phyloP scores from a whole-genome alignment of 352 stramenopile species.

The Globisporangium megalacanthum region DNA sequence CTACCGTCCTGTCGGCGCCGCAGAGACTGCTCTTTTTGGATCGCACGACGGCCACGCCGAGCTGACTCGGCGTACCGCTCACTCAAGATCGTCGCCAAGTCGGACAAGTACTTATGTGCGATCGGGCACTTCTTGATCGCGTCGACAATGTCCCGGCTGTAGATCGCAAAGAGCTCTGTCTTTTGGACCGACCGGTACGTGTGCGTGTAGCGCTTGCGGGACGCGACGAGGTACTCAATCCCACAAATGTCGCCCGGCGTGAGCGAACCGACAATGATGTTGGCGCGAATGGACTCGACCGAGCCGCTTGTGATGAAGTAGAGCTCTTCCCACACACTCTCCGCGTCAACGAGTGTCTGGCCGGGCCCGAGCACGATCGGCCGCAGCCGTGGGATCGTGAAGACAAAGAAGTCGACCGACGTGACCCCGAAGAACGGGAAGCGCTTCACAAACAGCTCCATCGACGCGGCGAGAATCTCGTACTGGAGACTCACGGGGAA shows the following conservation, averaged over 20 bases:
- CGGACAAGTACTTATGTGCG: conserved; percentile 58
- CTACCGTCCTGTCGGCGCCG: conserved; percentile 4
- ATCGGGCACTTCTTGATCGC: conserved; percentile 58
- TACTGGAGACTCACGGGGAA: conserved; percentile 74
- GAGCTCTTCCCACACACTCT: conserved; percentile 79
- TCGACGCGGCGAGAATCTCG: conserved; percentile 71
- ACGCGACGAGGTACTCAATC: conserved; percentile 64
- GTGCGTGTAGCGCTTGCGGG: conserved; percentile 49
- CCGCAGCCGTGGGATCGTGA: conserved; percentile 46
- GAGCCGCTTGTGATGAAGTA: conserved; percentile 64
- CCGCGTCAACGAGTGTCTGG: conserved; percentile 61
- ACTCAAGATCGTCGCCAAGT: conserved; percentile 50
- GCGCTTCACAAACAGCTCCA: conserved; percentile 70
- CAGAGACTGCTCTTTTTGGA: conserved; percentile 31
- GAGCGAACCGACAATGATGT: conserved; percentile 55
- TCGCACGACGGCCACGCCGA: conserved; percentile 24
- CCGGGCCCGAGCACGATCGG: conserved; percentile 55
- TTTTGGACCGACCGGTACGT: conserved; percentile 61
- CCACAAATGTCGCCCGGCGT: conserved; percentile 65
- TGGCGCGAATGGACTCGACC: conserved; percentile 52
- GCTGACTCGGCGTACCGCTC: conserved; percentile 61
- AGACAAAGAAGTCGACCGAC: conserved; percentile 75
- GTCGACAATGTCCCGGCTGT: conserved; percentile 50
- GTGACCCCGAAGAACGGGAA: conserved; percentile 75
- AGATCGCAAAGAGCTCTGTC: conserved; percentile 64